Base-by-base conservation (phyloP, 176 grass and related monocot genomes). In the Oryza australiensis region DNA sequence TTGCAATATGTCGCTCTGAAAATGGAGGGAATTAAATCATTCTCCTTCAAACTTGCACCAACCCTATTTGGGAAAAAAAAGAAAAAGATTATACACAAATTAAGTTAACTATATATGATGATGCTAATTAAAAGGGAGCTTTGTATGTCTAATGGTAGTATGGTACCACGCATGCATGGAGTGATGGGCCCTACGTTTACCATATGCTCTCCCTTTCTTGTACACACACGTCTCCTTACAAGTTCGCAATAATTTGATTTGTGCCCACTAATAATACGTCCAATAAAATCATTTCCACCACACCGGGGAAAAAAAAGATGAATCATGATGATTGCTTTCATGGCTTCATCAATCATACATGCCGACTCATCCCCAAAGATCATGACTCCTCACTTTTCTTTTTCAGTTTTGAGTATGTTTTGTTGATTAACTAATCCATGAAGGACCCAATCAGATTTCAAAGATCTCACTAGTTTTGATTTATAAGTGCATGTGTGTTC, bases 21-120 rank as follows among this genome's bases (percentile, higher is more conserved):
- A 60, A 60, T 60, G 55, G 55, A 60, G 55, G n/a, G 55, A 60
- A 60, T 60, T n/a, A 60, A 60, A 60, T 60, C 55, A 60, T 60
- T 60, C 55, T 11, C 13, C 55, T 60, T 24, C 55, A 23, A 60
- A 24, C n/a, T 60, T 60, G 3, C 55, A 60, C 7, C n/a, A n/a
- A 60, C n/a, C 55, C 7, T n/a, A 60, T 60, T 60, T 24, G 7
- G 20, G n/a, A n/a, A n/a, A 55, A 8, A n/a, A 23, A 60, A 9
- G 9, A 60, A 60, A 60, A 60, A 59, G 7, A 11, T 24, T 24
- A 24, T 5, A 55, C n/a, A 4, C 55, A 24, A 11, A 24, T 24
- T 23, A 24, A 60, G 22, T 60, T 60, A 24, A 60, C n/a, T 60
- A 55, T 55, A 0, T n/a, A 60, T 60, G 55, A 23, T 60, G 8